A percentile compares a stretch with the other conserved stretches of the same genome.
These are phyloP conservation scores for Backusella morwellensis DNA, from an alignment of 192 early-diverging fungal species.

Conservation along the genomic window DNA sequence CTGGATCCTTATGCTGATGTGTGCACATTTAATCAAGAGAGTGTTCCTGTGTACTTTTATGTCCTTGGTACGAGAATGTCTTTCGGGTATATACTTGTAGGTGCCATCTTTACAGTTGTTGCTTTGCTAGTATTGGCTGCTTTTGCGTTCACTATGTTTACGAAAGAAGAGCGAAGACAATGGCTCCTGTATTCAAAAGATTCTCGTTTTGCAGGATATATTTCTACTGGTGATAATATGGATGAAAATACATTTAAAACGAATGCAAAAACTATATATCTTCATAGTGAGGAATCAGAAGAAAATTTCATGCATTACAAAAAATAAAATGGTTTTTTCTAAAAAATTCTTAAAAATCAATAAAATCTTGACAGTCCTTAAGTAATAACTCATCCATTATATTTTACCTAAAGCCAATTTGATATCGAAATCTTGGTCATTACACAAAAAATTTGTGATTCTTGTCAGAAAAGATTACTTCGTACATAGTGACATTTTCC, in stretches of 20 bases:
- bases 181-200: not conserved
- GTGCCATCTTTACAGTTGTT: not conserved
- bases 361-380: too few species aligned
- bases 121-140: not conserved
- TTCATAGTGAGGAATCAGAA: not conserved
- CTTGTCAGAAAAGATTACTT: too few species aligned
- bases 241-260: not conserved
- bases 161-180: not conserved
- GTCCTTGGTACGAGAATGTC: not conserved
- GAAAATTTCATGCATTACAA: not conserved
- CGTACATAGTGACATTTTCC: too few species aligned
- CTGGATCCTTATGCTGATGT: not conserved
- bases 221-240: not conserved
- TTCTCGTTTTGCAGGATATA: not conserved
- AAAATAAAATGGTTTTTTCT: not conserved
- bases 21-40: not conserved
- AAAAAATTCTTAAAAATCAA: not conserved
- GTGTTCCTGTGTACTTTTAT: not conserved
- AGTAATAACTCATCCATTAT: too few species aligned
- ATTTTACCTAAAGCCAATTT: too few species aligned
- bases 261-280: not conserved
- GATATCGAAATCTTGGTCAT: too few species aligned
- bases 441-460: too few species aligned
- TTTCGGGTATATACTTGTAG: not conserved
- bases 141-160: not conserved